Evolutionary conservation across 75 land plant species (phyloP).

Genomic region (Selaginella moellendorffii): DNA sequence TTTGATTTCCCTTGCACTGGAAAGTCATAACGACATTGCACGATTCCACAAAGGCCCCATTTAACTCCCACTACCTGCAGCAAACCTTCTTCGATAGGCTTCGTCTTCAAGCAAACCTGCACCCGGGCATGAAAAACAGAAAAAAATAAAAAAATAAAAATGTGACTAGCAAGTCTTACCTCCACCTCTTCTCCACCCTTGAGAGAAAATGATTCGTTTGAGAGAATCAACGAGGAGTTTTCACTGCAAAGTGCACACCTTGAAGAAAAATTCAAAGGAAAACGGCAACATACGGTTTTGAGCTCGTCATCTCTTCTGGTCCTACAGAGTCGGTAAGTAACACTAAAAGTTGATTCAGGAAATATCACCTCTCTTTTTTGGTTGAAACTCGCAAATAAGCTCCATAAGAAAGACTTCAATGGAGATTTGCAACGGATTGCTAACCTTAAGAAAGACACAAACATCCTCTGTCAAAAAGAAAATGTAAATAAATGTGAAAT

Average conservation of each 20-base stretch:
- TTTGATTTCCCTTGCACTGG: slow-evolving; percentile 11
- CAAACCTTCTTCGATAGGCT: slow-evolving; percentile 56
- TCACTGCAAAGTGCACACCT: neutral
- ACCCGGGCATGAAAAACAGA: too few relatives aligned
- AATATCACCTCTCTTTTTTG: slow-evolving; percentile 16
- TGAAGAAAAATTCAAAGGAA: neutral
- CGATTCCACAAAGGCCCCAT: slow-evolving; percentile 59
- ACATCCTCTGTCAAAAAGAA: slow-evolving; percentile 62
- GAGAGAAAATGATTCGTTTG: slow-evolving; percentile 7
- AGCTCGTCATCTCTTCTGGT: neutral
- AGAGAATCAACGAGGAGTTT: neutral
- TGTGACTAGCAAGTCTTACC: too few relatives aligned
- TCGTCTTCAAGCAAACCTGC: slow-evolving; percentile 65
- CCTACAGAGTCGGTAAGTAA: too few relatives aligned
- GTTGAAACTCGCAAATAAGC: slow-evolving; percentile 54
- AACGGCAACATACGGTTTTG: neutral
- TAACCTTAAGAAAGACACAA: slow-evolving; percentile 54
- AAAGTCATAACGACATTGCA: slow-evolving; percentile 51
- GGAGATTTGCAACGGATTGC: slow-evolving; percentile 76
- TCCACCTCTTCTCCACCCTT: slow-evolving; percentile 2
- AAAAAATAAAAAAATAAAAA: neutral
- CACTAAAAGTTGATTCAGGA: neutral
- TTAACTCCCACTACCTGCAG: slow-evolving; percentile 71
- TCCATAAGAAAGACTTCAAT: slow-evolving; percentile 50
- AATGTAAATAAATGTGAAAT: neutral